Conservation (phyloP, 164 flowering plant species). For the Aristolochia contorta region DNA sequence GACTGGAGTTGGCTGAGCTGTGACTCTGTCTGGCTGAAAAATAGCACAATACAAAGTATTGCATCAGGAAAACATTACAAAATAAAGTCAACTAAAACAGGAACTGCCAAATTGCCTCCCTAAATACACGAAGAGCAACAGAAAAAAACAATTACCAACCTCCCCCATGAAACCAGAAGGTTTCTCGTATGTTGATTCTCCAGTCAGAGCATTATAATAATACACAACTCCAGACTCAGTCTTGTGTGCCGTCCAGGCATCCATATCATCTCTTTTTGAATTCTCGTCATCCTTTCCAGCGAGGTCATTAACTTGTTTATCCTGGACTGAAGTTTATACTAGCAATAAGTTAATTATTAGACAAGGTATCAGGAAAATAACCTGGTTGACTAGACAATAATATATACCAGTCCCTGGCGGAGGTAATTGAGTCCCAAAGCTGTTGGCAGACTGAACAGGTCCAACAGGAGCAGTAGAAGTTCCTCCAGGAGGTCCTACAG, state of each 20-base stretch:
- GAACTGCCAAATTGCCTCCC: not conserved
- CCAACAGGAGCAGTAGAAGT: conserved; percentile 18
- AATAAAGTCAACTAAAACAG: not conserved
- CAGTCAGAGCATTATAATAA: conserved; percentile 86
- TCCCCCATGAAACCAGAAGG: conserved; percentile 69
- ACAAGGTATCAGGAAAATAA: not conserved
- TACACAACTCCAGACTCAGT: conserved; percentile 77
- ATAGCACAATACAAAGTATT: not conserved
- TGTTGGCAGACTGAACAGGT: conserved; percentile 18
- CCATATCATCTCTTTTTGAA: conserved; percentile 27
- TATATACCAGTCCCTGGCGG: conserved; percentile 55
- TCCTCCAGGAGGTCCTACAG: conserved; percentile 31
- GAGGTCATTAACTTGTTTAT: conserved; percentile 18
- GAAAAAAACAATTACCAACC: conserved; percentile 24
- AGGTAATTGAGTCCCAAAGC: conserved; percentile 22
- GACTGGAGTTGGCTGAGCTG: conserved; percentile 69
- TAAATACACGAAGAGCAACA: not conserved
- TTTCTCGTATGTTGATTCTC: conserved; percentile 82
- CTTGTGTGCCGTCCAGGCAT: conserved; percentile 91
- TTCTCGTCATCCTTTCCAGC: conserved; percentile 18
- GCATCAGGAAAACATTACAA: not conserved
- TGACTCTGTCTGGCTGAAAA: conserved; percentile 61
- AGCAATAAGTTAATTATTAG: no score
- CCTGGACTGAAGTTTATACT: conserved; percentile 30
- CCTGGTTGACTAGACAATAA: not conserved